Conservation (phyloP, 371 early-diverging fungal genomes). For the Rhizopus sp. region DNA sequence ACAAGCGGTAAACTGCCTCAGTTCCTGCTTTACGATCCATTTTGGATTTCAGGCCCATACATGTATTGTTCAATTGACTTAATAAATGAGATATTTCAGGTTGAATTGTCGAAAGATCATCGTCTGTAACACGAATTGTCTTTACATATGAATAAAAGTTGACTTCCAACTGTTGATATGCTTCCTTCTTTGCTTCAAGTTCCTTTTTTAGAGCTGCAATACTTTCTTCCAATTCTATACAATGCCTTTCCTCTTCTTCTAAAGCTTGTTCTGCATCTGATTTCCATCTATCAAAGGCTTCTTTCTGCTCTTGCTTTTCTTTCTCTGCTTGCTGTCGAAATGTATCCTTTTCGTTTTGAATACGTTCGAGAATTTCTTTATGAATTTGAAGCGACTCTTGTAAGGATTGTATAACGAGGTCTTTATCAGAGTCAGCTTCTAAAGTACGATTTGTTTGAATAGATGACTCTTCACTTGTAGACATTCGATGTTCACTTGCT, state of each 20-base stretch:
- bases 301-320: constrained; percentile 27
- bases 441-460: background rate
- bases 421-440: constrained; percentile 28
- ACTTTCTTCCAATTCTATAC: constrained; percentile 24
- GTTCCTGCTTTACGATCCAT: constrained; percentile 39
- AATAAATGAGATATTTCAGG: constrained; percentile 43
- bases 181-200: constrained; percentile 38
- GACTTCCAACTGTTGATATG: constrained; percentile 37
- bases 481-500: background rate
- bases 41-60: constrained; percentile 43
- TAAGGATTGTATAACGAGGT: constrained; percentile 40
- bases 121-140: constrained; percentile 51
- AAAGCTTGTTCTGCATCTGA: constrained; percentile 17
- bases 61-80: constrained; percentile 43
- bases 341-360: constrained; percentile 38
- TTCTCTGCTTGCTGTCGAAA: constrained; percentile 23
- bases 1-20: constrained; percentile 21
- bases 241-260: constrained; percentile 25
- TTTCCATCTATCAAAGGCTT: constrained; percentile 16
- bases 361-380: constrained; percentile 44
- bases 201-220: constrained; percentile 25
- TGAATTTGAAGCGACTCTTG: constrained; percentile 45
- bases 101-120: constrained; percentile 51
- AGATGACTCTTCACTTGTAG: constrained; percentile 1
- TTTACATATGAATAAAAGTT: constrained; percentile 45